These are phyloP conservation scores for Phytopythium sindhum DNA, from an alignment of 352 stramenopile genomes.

Conservation along the genomic window DNA sequence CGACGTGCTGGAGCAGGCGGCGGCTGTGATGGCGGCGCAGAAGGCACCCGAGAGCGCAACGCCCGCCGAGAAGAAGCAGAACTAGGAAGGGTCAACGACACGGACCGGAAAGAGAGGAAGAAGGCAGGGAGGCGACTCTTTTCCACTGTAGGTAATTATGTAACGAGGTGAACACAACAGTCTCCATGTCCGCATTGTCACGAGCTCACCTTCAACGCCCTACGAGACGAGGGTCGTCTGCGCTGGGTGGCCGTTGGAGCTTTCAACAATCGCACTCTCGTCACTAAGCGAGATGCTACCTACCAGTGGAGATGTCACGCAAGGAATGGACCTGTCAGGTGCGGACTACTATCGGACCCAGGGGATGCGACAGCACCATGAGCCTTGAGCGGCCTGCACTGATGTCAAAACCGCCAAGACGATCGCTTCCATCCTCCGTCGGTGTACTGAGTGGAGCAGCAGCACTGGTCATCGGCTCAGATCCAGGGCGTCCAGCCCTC, in stretches of 20 bases:
- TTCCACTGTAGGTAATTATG: background rate
- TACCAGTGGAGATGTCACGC: no score
- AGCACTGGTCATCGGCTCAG: background rate
- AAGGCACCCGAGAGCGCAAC: slow-evolving; percentile 21
- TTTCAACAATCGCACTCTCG: background rate
- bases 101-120: background rate
- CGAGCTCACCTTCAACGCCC: background rate
- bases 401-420: no score
- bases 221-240: background rate
- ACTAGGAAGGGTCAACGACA: slow-evolving; percentile 7
- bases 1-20: slow-evolving; percentile 35
- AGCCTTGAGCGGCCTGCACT: no score
- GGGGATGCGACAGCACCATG: no score
- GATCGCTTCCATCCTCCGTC: no score
- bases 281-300: no score
- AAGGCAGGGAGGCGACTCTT: background rate
- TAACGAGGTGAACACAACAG: background rate
- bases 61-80: slow-evolving; percentile 26
- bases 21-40: slow-evolving; percentile 17
- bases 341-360: no score
- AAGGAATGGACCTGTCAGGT: no score
- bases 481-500: slow-evolving; percentile 90
- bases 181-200: background rate
- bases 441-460: no score
- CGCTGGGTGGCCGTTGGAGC: background rate